Base-by-base conservation (phyloP, 2,329 filamentous ascomycete genomes). In the Sclerotinia minor region DNA sequence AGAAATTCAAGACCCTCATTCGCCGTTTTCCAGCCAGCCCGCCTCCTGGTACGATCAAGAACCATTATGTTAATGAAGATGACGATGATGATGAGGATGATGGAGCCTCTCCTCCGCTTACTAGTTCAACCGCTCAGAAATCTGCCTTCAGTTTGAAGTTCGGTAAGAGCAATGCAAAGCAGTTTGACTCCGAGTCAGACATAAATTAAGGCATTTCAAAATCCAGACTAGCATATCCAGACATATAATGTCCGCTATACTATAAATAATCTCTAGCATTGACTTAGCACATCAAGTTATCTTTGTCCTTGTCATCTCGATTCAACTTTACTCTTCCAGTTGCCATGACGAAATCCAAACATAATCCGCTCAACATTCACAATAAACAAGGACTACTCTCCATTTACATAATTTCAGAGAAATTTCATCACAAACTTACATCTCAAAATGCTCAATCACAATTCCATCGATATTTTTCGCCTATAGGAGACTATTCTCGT, bases 201-300 rank as follows among this genome's bases (percentile, higher is more conserved):
- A 49, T 5, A 4, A 49, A 26, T 19, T 61, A 50, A 8, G 2
- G 7, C 4, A 1, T 50, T 35, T 13, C 2, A 2, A 9, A 1
- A 19, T 38, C 0, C 1, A 3, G 15, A 5, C 5, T 6, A 0
- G 15, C 21, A 41, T 13, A 13, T 41, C 38, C 15, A 35, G 29
- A 29, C 29, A 29, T 29, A 2, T 29, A 29, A 5, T 29, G 29
- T 29, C 29, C 29, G 29, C 35, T 35, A 35, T 35, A 35, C 7
- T 35, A 9, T 35, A 11, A 4, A 58, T 19, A 4, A 4, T 0
- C 8, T n/a, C 11, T 21, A n/a, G 26, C 11, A 47, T 15, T n/a
- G 15, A 6, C 19, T 19, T 15, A 2, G 8, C 0, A 11, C 17
- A 6, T 7, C 8, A 1, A n/a, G 8, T 21, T 7, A 29, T 5